Percentiles rank a stretch among this genome's conserved stretches.
Evolutionary conservation across 305 asterid species (phyloP).

Genomic region (Solanum hybrid): DNA sequence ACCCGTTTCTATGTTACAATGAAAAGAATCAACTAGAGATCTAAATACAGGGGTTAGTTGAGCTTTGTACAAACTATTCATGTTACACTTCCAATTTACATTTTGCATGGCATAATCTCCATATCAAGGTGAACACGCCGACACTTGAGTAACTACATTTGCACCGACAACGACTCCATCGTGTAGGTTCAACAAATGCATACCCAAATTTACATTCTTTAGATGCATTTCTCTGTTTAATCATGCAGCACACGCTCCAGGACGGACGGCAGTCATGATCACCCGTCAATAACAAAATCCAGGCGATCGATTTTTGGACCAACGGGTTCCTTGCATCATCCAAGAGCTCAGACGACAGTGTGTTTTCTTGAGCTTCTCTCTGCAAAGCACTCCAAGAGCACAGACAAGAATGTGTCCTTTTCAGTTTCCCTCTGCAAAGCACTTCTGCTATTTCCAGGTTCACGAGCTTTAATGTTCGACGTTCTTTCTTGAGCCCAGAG

Average conservation of each 20-base stretch:
- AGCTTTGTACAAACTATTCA: constrained; percentile 23
- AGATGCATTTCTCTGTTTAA: not conserved
- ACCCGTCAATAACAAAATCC: not conserved
- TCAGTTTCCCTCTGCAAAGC: not conserved
- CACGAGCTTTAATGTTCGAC: not conserved
- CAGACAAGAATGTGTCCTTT: not conserved
- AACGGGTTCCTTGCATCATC: not conserved
- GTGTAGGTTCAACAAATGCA: not conserved
- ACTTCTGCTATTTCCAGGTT: not conserved
- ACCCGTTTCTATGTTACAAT: constrained; percentile 42
- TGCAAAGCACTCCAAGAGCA: not conserved
- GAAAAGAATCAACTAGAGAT: constrained; percentile 37
- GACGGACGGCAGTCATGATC: not conserved
- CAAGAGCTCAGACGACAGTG: not conserved
- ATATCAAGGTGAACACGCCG: not conserved
- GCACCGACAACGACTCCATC: not conserved
- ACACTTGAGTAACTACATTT: constrained; percentile 9
- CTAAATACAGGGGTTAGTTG: constrained; percentile 33
- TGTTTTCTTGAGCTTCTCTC: not conserved
- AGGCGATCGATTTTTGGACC: not conserved
- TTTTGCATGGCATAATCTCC: constrained; percentile 8
- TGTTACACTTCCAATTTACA: constrained; percentile 24
- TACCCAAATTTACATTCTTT: not conserved
- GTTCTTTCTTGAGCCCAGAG: constrained; percentile 1
- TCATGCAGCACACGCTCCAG: constrained; percentile 3